Evolutionary conservation across 768 basidiomycete genomes (phyloP).

Genomic region (Saitozyma podzolica): DNA sequence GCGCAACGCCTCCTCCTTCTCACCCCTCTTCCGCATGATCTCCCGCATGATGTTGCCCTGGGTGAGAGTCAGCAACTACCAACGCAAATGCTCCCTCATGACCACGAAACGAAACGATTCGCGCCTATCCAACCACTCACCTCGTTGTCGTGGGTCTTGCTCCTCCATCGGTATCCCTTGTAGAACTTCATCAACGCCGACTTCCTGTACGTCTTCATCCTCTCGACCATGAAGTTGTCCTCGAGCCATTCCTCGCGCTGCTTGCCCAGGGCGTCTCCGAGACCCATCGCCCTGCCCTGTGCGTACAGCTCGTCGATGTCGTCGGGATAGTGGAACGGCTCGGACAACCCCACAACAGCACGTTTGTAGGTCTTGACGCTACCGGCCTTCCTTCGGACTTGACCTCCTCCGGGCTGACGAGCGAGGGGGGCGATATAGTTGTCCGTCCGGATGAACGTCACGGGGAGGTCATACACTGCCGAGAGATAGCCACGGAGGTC

Average conservation of each 20-base stretch:
- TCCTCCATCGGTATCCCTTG: slow-evolving; percentile 47
- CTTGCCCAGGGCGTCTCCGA: slow-evolving; percentile 46
- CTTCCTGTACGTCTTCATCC: slow-evolving; percentile 49
- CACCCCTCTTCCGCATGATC: slow-evolving; percentile 58
- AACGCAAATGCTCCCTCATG: background rate
- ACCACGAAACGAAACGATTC: background rate
- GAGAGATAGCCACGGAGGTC: slow-evolving; percentile 83
- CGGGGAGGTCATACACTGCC: slow-evolving; percentile 81
- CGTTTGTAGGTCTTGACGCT: slow-evolving; percentile 70
- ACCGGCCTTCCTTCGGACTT: slow-evolving; percentile 25
- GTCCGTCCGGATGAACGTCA: slow-evolving; percentile 94
- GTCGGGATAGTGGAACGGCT: slow-evolving; percentile 91
- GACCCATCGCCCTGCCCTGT: slow-evolving; percentile 57
- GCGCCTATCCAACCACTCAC: slow-evolving; percentile 27
- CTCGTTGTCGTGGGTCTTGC: slow-evolving; percentile 48
- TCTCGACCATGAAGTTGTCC: slow-evolving; percentile 60
- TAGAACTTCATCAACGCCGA: slow-evolving; percentile 49
- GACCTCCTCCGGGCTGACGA: slow-evolving; percentile 35
- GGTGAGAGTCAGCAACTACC: background rate
- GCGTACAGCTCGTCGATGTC: slow-evolving; percentile 72
- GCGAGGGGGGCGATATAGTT: slow-evolving; percentile 69
- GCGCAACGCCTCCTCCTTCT: slow-evolving; percentile 53
- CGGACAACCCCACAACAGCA: slow-evolving; percentile 83
- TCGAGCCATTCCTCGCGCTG: slow-evolving; percentile 60
- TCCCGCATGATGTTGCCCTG: slow-evolving; percentile 58